Conservation (phyloP, 2,329 filamentous ascomycete genomes). For the Dothistroma pini region DNA sequence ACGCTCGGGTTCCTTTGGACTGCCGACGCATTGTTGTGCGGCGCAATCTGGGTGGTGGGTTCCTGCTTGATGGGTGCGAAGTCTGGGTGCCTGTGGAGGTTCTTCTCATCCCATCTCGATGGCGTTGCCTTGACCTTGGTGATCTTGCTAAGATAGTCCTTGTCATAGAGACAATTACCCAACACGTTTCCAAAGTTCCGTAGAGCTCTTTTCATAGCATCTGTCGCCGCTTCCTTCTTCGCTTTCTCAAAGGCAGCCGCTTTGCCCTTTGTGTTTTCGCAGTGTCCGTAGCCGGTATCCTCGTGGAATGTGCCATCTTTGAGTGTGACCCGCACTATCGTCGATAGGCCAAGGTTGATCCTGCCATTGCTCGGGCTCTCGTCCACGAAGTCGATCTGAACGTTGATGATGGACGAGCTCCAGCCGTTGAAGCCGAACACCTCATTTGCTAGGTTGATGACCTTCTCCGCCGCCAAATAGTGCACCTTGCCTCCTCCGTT, state of each 20-base stretch:
- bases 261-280: constrained; percentile 94
- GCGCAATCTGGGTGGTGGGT: constrained; percentile 16
- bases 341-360: constrained; percentile 80
- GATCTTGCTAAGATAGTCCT: constrained; percentile 86
- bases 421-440: constrained; percentile 97
- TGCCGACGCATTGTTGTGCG: constrained; percentile 15
- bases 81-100: constrained; percentile 76
- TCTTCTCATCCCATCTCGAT: constrained; percentile 72
- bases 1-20: constrained; percentile 29
- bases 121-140: constrained; percentile 80
- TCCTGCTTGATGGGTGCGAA: constrained; percentile 62
- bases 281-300: constrained; percentile 94
- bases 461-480: constrained; percentile 95
- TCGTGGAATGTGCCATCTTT: constrained; percentile 96
- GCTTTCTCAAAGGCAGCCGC: constrained; percentile 96
- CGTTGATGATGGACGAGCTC: constrained; percentile 92
- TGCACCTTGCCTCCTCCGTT: constrained; percentile 82
- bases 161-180: constrained; percentile 98
- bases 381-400: constrained; percentile 93
- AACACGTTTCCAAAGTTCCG: constrained; percentile 93
- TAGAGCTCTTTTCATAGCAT: constrained; percentile 83
- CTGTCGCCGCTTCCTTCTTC: constrained; percentile 96
- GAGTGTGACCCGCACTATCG: constrained; percentile 85
- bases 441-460: constrained; percentile 90
- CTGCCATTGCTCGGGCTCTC: constrained; percentile 74